These are phyloP conservation scores for Trichoderma erinaceum DNA, from an alignment of 495 filamentous ascomycete species.

Conservation along the genomic window DNA sequence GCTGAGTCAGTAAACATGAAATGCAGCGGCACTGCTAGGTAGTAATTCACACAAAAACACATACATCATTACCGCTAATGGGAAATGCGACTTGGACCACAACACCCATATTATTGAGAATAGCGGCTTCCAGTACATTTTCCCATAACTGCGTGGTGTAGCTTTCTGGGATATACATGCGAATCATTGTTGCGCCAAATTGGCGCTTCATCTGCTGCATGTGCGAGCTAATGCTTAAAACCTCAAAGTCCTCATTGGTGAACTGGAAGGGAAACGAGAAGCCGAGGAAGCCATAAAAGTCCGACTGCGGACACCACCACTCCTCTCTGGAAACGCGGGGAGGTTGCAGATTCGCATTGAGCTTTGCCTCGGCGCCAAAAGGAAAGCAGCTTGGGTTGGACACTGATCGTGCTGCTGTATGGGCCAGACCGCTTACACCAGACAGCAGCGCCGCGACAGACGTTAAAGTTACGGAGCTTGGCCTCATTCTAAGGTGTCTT, in stretches of 20 bases:
- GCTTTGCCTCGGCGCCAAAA: not conserved
- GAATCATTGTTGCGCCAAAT: not conserved
- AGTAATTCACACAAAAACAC: not conserved
- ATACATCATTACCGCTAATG: not conserved
- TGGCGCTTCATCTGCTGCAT: conserved; percentile 11
- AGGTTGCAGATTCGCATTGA: conserved; percentile 6
- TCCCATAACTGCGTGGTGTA: conserved; percentile 6
- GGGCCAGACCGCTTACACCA: not conserved
- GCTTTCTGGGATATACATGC: not conserved
- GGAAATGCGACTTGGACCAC: not conserved
- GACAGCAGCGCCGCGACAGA: not conserved
- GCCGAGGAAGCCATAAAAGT: conserved; percentile 6
- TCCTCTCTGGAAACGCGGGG: not conserved
- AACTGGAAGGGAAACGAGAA: conserved; percentile 2
- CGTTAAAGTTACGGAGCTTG: not conserved
- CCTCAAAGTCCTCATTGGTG: conserved; percentile 10
- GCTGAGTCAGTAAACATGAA: not conserved
- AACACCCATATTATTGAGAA: not conserved
- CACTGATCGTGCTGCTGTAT: not conserved
- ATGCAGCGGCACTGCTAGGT: not conserved
- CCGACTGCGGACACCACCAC: not conserved
- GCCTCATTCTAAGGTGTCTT: not conserved
- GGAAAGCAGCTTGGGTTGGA: not conserved
- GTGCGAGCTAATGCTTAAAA: not conserved
- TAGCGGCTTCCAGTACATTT: not conserved